phyloP scores from a whole-genome alignment of 495 filamentous ascomycete genomes.

The Penicillium verhagenii region DNA sequence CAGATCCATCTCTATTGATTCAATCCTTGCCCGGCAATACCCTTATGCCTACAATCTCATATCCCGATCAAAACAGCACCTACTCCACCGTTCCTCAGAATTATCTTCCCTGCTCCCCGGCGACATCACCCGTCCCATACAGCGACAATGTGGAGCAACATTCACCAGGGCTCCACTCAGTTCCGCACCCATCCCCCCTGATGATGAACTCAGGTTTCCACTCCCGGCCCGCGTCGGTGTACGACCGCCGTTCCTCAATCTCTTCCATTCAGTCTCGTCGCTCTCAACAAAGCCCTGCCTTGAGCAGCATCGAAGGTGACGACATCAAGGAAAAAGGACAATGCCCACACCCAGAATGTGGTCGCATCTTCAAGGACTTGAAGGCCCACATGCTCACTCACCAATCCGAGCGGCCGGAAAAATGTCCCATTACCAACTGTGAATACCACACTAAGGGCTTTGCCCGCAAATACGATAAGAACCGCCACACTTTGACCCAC shows the following conservation, averaged over 20 bases:
- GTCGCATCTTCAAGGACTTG: slow-evolving; percentile 88
- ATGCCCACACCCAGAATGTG: slow-evolving; percentile 83
- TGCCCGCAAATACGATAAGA: slow-evolving; percentile 97
- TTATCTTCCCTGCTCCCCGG: slow-evolving; percentile 35
- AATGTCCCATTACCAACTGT: slow-evolving; percentile 92
- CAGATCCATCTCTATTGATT: slow-evolving; percentile 64
- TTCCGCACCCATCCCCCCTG: slow-evolving; percentile 37
- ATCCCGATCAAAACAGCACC: slow-evolving; percentile 29
- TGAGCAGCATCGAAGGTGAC: slow-evolving; percentile 54
- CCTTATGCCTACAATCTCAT: slow-evolving; percentile 35
- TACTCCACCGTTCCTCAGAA: slow-evolving; percentile 24
- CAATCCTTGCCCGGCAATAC: slow-evolving; percentile 22
- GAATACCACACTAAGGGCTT: slow-evolving; percentile 97
- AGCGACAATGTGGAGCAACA: slow-evolving; percentile 28
- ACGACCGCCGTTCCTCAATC: slow-evolving; percentile 52
- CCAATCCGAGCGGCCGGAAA: slow-evolving; percentile 89
- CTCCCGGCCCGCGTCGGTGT: slow-evolving; percentile 38
- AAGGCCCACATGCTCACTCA: slow-evolving; percentile 98
- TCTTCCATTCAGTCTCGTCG: slow-evolving; percentile 55
- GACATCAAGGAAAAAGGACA: slow-evolving; percentile 65
- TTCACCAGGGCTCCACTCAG: slow-evolving; percentile 26
- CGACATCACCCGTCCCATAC: slow-evolving; percentile 34
- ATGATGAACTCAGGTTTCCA: slow-evolving; percentile 32
- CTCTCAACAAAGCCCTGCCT: slow-evolving; percentile 54
- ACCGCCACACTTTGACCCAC: slow-evolving; percentile 95